These are phyloP conservation scores for Suillus clintonianus DNA, from an alignment of 768 basidiomycete genomes.

Conservation along the genomic window DNA sequence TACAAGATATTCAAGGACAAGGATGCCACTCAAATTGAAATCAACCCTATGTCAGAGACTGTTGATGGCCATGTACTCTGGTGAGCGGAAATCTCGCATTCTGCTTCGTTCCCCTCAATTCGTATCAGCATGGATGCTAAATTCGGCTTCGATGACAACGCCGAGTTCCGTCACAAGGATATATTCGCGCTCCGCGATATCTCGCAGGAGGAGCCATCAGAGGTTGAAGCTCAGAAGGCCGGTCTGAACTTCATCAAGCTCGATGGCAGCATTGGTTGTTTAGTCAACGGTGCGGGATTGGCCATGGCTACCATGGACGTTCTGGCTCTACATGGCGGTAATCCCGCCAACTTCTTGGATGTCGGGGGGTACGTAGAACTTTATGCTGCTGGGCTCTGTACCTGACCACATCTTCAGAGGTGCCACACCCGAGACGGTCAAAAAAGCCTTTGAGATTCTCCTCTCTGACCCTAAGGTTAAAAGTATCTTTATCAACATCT, in stretches of 20 bases:
- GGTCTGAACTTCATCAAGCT: slow-evolving; percentile 99
- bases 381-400: neutral
- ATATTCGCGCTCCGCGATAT: slow-evolving; percentile 88
- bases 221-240: slow-evolving; percentile 96
- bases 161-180: slow-evolving; percentile 95
- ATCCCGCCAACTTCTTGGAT: slow-evolving; percentile 98
- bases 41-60: slow-evolving; percentile 96
- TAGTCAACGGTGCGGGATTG: slow-evolving; percentile 97
- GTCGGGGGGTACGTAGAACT: slow-evolving; percentile 77
- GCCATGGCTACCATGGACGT: slow-evolving; percentile 99
- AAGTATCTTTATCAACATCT: slow-evolving; percentile 99
- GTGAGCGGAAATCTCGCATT: slow-evolving; percentile 43
- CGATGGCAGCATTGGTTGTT: slow-evolving; percentile 94
- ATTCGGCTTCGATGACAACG: slow-evolving; percentile 99
- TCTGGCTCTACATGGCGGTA: slow-evolving; percentile 91
- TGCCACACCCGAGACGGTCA: slow-evolving; percentile 98
- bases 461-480: slow-evolving; percentile 90
- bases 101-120: neutral
- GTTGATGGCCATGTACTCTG: slow-evolving; percentile 91
- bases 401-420: slow-evolving; percentile 54
- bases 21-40: slow-evolving; percentile 99
- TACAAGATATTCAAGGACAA: slow-evolving; percentile 98
- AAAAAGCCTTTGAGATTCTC: slow-evolving; percentile 98
- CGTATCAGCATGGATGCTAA: slow-evolving; percentile 94
- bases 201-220: slow-evolving; percentile 94